Percentiles rank a stretch among this genome's conserved stretches.
phyloP scores from a whole-genome alignment of 305 asterid genomes.

The Solanum chacoense region DNA sequence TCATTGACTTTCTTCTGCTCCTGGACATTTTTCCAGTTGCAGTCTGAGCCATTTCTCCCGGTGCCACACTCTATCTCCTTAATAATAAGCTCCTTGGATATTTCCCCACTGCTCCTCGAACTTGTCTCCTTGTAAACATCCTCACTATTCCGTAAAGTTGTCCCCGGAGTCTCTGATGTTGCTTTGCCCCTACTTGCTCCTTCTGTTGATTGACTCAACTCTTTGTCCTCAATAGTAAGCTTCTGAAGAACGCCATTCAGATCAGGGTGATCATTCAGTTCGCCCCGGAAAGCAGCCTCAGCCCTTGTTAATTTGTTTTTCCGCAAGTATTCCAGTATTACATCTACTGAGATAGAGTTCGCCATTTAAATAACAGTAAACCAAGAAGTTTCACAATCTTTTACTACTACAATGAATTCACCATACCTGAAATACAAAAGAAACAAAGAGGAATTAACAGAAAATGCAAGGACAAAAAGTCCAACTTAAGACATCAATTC shows the following conservation, averaged over 20 bases:
- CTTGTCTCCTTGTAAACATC: constrained; percentile 29
- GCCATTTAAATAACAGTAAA: constrained; percentile 37
- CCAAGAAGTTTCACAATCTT: constrained; percentile 13
- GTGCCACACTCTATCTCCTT: constrained; percentile 81
- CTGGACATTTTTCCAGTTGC: constrained; percentile 40
- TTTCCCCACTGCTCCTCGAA: constrained; percentile 29
- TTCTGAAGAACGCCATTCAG: constrained; percentile 49
- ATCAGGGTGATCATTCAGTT: constrained; percentile 61
- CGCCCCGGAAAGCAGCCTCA: constrained; percentile 76
- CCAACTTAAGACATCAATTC: neutral
- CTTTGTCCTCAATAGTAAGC: constrained; percentile 53
- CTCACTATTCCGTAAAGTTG: constrained; percentile 20
- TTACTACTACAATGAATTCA: constrained; percentile 21
- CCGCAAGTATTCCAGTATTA: constrained; percentile 59
- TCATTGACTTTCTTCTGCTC: constrained; percentile 34
- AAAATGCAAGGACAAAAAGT: neutral
- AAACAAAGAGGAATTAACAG: constrained; percentile 7
- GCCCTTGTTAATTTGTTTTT: constrained; percentile 75
- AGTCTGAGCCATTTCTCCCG: constrained; percentile 43
- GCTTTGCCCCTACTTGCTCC: constrained; percentile 35
- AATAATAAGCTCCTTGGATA: constrained; percentile 70
- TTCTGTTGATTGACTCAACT: constrained; percentile 27
- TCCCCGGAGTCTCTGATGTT: constrained; percentile 23
- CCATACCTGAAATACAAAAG: constrained; percentile 36
- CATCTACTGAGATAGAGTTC: constrained; percentile 65